Evolutionary conservation across 495 filamentous ascomycete species (phyloP).

Genomic region (Xylaria flabelliformis): DNA sequence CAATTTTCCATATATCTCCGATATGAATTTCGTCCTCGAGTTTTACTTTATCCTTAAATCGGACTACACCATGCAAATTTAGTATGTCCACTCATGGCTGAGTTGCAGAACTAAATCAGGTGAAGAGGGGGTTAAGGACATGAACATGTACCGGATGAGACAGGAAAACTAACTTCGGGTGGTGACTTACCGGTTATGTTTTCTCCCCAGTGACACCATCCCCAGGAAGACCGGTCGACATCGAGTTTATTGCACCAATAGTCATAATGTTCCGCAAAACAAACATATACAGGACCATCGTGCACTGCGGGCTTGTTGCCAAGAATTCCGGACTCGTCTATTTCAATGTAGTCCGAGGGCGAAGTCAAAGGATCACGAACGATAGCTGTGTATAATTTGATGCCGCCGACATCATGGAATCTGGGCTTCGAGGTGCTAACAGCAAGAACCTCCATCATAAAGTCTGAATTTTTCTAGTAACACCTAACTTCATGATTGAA

Average conservation of each 20-base stretch:
- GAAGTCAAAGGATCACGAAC: slow-evolving; percentile 10
- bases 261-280: slow-evolving; percentile 24
- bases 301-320: slow-evolving; percentile 20
- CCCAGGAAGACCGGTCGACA: slow-evolving; percentile 16
- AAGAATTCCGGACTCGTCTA: slow-evolving; percentile 5
- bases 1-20: slow-evolving; percentile 26
- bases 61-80: background rate
- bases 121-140: background rate
- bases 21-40: slow-evolving; percentile 23
- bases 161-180: background rate
- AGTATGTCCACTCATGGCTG: background rate
- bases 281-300: slow-evolving; percentile 21
- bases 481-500: background rate
- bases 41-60: slow-evolving; percentile 13
- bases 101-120: background rate
- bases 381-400: slow-evolving; percentile 19
- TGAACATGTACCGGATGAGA: background rate
- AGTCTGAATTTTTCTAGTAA: background rate
- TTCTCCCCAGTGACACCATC: slow-evolving; percentile 24
- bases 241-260: slow-evolving; percentile 21
- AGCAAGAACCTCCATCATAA: slow-evolving; percentile 22
- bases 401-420: slow-evolving; percentile 5
- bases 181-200: slow-evolving; percentile 19
- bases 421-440: slow-evolving; percentile 15
- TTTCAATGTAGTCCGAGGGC: slow-evolving; percentile 17